phyloP scores from a whole-genome alignment of 225 moss, liverwort and hornwort genomes.

The Neckera pumila region DNA sequence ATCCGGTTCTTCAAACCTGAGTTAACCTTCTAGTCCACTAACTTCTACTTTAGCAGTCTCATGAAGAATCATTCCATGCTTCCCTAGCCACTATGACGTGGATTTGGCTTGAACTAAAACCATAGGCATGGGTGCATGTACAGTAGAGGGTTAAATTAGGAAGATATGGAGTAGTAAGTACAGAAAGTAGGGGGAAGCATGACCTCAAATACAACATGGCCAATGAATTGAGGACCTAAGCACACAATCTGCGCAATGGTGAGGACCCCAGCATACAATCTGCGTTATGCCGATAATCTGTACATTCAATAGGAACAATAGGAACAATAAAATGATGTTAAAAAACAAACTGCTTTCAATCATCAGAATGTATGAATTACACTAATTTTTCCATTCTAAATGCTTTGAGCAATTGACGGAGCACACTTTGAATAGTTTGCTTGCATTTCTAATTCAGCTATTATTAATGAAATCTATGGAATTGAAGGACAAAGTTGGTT shows the following conservation, averaged over 20 bases:
- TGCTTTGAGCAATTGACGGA: too few relatives aligned
- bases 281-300: slow-evolving; percentile 60
- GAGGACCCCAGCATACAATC: too few relatives aligned
- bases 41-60: too few relatives aligned
- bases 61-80: too few relatives aligned
- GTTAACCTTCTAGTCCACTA: too few relatives aligned
- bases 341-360: not conserved
- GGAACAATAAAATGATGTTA: not conserved
- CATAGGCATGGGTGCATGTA: not conserved
- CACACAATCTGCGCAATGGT: slow-evolving; percentile 37
- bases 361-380: not conserved
- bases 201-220: slow-evolving; percentile 66
- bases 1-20: too few relatives aligned
- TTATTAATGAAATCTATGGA: too few relatives aligned
- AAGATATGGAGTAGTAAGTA: not conserved
- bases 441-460: too few relatives aligned
- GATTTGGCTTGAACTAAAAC: not conserved
- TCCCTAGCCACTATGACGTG: not conserved
- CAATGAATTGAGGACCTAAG: slow-evolving; percentile 52
- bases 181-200: not conserved
- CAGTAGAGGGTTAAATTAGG: not conserved
- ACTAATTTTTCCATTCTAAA: not conserved
- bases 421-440: too few relatives aligned
- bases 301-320: not conserved
- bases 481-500: too few relatives aligned